Evolutionary conservation across 2,329 filamentous ascomycete species (phyloP).

Genomic region (Dactylellina cionopaga): DNA sequence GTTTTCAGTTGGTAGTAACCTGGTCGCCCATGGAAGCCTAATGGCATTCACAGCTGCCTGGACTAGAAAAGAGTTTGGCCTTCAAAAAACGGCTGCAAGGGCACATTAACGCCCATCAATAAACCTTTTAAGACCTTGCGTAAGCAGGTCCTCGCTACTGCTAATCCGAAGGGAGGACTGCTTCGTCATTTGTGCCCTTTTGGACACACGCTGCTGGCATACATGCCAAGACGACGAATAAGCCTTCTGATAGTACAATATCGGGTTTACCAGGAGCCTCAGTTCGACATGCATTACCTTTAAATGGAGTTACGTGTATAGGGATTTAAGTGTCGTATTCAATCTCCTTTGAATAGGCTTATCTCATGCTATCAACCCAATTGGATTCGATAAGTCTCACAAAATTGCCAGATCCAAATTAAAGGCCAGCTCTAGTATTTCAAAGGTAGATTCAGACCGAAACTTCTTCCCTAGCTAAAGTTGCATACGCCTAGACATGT

Average conservation of each 20-base stretch:
- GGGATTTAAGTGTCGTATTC: constrained; percentile 3
- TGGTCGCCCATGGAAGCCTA: constrained; percentile 43
- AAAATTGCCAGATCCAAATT: too few relatives aligned
- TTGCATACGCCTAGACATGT: too few relatives aligned
- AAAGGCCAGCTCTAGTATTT: too few relatives aligned
- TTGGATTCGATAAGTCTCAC: not conserved
- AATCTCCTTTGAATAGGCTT: not conserved
- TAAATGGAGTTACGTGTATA: not conserved
- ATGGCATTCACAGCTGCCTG: constrained; percentile 52
- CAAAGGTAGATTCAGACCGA: too few relatives aligned
- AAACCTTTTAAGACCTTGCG: constrained; percentile 26
- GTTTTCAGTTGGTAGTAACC: constrained; percentile 36
- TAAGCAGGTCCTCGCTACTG: not conserved
- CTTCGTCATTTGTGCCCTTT: not conserved
- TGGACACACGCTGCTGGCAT: not conserved
- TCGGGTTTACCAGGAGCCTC: constrained; percentile 19
- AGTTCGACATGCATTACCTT: not conserved
- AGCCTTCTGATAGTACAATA: constrained; percentile 13
- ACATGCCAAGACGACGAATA: constrained; percentile 11
- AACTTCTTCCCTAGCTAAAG: too few relatives aligned
- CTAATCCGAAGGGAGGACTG: not conserved
- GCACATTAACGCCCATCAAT: constrained; percentile 18
- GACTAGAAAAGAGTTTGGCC: constrained; percentile 35
- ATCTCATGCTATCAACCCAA: not conserved
- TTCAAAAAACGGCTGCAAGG: constrained; percentile 37